Evolutionary conservation across 2,329 filamentous ascomycete genomes (phyloP).

Genomic region (Plenodomus lindquistii): DNA sequence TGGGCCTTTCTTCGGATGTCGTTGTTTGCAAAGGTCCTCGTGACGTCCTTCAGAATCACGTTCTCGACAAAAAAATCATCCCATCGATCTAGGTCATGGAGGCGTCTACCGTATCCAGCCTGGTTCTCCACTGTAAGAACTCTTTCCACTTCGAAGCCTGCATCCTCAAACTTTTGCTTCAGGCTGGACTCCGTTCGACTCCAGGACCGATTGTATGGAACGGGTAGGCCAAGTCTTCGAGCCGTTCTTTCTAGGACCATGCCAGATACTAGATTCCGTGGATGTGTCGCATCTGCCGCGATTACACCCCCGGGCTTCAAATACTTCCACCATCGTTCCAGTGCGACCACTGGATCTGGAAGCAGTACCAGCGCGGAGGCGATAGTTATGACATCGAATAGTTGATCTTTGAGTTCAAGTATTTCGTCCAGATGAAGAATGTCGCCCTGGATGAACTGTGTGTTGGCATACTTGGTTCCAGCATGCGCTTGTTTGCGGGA

Average conservation of each 20-base stretch:
- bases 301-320: slow-evolving; percentile 48
- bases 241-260: slow-evolving; percentile 46
- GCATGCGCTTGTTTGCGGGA: slow-evolving; percentile 31
- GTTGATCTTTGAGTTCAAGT: slow-evolving; percentile 24
- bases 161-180: slow-evolving; percentile 34
- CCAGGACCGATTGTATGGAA: slow-evolving; percentile 45
- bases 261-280: slow-evolving; percentile 42
- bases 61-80: slow-evolving; percentile 44
- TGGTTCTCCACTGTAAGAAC: slow-evolving; percentile 39
- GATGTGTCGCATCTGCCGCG: slow-evolving; percentile 46
- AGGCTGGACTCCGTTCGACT: slow-evolving; percentile 40
- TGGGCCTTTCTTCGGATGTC: slow-evolving; percentile 41
- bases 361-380: slow-evolving; percentile 49
- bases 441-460: slow-evolving; percentile 43
- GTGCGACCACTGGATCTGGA: slow-evolving; percentile 40
- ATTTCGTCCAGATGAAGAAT: slow-evolving; percentile 40
- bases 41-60: slow-evolving; percentile 30
- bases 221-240: slow-evolving; percentile 31
- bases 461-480: slow-evolving; percentile 33
- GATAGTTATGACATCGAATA: slow-evolving; percentile 44
- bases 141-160: slow-evolving; percentile 42
- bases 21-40: slow-evolving; percentile 32
- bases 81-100: slow-evolving; percentile 34
- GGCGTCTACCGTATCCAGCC: slow-evolving; percentile 34
- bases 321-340: slow-evolving; percentile 45